These are phyloP conservation scores for Drosera spatulata DNA, from an alignment of 179 eudicot genomes.

Conservation along the genomic window DNA sequence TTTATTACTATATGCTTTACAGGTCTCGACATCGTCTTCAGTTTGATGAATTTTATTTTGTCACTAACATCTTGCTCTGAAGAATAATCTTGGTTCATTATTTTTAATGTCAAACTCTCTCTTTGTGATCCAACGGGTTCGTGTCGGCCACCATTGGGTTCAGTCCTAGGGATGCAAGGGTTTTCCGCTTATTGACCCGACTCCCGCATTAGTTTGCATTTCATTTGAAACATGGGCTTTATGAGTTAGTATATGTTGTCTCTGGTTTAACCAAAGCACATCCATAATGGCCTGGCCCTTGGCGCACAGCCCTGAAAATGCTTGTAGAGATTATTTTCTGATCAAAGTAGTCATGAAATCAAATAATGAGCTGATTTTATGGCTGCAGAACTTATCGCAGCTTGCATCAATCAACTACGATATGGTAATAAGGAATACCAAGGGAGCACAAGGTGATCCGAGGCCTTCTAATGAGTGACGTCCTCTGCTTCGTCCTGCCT, in stretches of 20 bases:
- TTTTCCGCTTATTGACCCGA: too few species aligned
- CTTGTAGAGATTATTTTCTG: not conserved
- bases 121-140: too few species aligned
- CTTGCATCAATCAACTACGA: constrained; percentile 95
- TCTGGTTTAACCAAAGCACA: too few species aligned
- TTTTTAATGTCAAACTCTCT: too few species aligned
- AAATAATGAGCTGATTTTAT: not conserved
- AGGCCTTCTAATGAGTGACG: constrained; percentile 26
- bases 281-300: too few species aligned
- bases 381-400: constrained; percentile 78
- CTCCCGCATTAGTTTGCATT: too few species aligned
- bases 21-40: not conserved
- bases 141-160: too few species aligned
- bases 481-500: constrained; percentile 10
- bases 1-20: not conserved
- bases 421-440: constrained; percentile 53
- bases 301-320: too few species aligned
- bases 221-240: too few species aligned
- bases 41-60: not conserved
- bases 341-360: not conserved
- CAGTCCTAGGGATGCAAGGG: too few species aligned
- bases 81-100: not conserved
- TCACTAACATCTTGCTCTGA: not conserved
- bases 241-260: too few species aligned
- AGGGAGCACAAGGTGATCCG: constrained; percentile 47